Percentiles rank a stretch among this genome's conserved stretches.
These are phyloP conservation scores for Chrysochromulina parva DNA, from an alignment of 78 protist species.

Conservation along the genomic window DNA sequence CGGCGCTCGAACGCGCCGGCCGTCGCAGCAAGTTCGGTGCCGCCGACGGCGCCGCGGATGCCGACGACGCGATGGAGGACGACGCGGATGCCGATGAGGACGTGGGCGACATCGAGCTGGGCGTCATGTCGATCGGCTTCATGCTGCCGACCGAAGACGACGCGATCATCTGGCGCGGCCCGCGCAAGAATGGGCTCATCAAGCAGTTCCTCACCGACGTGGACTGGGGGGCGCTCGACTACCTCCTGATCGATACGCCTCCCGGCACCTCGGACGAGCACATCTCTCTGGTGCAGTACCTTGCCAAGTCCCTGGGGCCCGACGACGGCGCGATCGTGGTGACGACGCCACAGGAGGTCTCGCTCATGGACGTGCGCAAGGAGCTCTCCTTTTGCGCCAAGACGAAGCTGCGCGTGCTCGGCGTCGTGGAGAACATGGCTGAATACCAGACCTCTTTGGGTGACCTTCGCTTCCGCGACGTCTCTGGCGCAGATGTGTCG, in stretches of 20 bases:
- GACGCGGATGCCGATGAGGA: conserved; percentile 70
- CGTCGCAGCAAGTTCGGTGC: too few species aligned
- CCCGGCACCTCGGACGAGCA: conserved; percentile 99
- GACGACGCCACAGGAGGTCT: conserved; percentile 96
- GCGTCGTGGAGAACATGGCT: conserved; percentile 99
- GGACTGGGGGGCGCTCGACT: conserved; percentile 95
- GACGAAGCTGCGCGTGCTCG: conserved; percentile 74
- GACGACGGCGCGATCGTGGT: conserved; percentile 94
- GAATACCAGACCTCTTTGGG: not conserved
- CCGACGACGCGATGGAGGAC: not conserved
- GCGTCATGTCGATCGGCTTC: conserved; percentile 95
- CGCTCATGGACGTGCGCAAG: conserved; percentile 81
- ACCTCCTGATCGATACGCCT: conserved; percentile 97
- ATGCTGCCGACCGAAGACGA: conserved; percentile 78
- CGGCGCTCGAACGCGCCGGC: too few species aligned
- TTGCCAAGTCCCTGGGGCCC: conserved; percentile 41
- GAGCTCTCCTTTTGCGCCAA: conserved; percentile 94
- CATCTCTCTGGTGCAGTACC: conserved; percentile 81
- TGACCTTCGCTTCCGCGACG: not conserved
- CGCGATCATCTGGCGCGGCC: conserved; percentile 99
- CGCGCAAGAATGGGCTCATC: conserved; percentile 94
- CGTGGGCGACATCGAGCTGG: conserved; percentile 77
- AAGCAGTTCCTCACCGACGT: conserved; percentile 96
- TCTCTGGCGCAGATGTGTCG: not conserved
- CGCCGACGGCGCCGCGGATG: too few species aligned